Percentiles rank a stretch among this genome's conserved stretches.
Evolutionary conservation across 345 rosid genomes (phyloP).

Genomic region (Conringia planisiliqua): DNA sequence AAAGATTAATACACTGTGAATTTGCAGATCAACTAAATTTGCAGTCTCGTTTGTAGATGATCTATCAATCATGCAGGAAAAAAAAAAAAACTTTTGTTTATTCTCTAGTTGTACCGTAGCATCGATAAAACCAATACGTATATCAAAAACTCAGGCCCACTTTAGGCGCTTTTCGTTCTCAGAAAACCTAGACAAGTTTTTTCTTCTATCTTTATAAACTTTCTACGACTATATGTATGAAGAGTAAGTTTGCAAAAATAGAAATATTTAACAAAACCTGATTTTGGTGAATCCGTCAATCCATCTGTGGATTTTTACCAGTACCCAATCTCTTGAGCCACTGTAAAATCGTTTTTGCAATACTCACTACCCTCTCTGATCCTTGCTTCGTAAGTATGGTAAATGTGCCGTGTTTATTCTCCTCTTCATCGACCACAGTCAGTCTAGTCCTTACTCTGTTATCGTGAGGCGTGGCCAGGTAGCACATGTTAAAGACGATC

Average conservation of each 20-base stretch:
- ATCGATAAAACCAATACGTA: too few relatives aligned
- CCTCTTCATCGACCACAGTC: constrained; percentile 34
- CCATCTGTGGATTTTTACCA: constrained; percentile 11
- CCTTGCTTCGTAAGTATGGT: constrained; percentile 35
- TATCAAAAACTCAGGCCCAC: not conserved
- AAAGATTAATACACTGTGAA: not conserved
- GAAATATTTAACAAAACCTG: constrained; percentile 7
- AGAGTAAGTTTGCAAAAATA: not conserved
- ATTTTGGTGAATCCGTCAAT: not conserved
- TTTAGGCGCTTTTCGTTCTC: not conserved
- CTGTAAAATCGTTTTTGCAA: constrained; percentile 42
- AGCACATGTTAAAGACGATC: constrained; percentile 41
- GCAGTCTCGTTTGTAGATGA: not conserved
- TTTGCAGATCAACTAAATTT: not conserved
- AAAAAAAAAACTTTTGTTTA: too few relatives aligned
- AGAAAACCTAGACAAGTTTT: not conserved
- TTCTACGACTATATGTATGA: not conserved
- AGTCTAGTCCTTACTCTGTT: constrained; percentile 19
- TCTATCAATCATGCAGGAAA: not conserved
- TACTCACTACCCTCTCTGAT: constrained; percentile 46
- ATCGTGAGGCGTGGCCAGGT: constrained; percentile 18
- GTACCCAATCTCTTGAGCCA: constrained; percentile 25
- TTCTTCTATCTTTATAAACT: not conserved
- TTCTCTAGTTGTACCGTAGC: too few relatives aligned
- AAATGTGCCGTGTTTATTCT: constrained; percentile 36